A percentile compares a stretch with the other conserved stretches of the same genome.
Evolutionary conservation across 108 stramenopile species (phyloP).

Genomic region (Seminavis robusta): DNA sequence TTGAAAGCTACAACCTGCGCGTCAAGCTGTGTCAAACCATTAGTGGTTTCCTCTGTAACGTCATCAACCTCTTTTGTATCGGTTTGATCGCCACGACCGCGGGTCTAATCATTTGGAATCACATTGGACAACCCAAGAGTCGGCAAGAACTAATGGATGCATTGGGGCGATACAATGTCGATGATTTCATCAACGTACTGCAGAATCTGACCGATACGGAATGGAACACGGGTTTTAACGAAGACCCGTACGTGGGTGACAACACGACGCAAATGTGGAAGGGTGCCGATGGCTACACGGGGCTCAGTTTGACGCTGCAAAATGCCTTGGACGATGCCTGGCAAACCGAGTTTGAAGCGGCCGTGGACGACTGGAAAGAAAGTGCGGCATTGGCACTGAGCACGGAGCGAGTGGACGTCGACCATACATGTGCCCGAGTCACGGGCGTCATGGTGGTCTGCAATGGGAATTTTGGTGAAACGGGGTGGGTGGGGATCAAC

Average conservation of each 20-base stretch:
- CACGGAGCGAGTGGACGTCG: constrained; percentile 19
- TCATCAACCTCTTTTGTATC: too few relatives aligned
- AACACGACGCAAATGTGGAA: constrained; percentile 51
- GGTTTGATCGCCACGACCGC: too few relatives aligned
- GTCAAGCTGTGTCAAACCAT: too few relatives aligned
- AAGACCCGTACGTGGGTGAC: constrained; percentile 54
- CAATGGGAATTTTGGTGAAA: constrained; percentile 67
- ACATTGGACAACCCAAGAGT: too few relatives aligned
- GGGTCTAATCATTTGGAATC: too few relatives aligned
- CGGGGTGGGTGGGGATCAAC: constrained; percentile 78
- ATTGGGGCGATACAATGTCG: too few relatives aligned
- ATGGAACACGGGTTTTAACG: too few relatives aligned
- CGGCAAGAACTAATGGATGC: too few relatives aligned
- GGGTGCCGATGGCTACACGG: constrained; percentile 34
- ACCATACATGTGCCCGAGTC: constrained; percentile 30
- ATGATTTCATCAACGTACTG: too few relatives aligned
- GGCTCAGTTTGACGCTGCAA: constrained; percentile 41
- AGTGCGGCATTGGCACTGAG: constrained; percentile 49
- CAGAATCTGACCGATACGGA: too few relatives aligned
- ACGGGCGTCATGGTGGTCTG: constrained; percentile 69
- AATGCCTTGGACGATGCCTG: constrained; percentile 66
- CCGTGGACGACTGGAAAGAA: constrained; percentile 60
- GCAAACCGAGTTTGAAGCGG: constrained; percentile 48
- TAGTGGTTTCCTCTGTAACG: too few relatives aligned
- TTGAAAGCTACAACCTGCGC: too few relatives aligned